A percentile compares a stretch with the other conserved stretches of the same genome.
Evolutionary conservation across 441 rosid species (phyloP).

Genomic region (Euphorbia schlechtendalii): DNA sequence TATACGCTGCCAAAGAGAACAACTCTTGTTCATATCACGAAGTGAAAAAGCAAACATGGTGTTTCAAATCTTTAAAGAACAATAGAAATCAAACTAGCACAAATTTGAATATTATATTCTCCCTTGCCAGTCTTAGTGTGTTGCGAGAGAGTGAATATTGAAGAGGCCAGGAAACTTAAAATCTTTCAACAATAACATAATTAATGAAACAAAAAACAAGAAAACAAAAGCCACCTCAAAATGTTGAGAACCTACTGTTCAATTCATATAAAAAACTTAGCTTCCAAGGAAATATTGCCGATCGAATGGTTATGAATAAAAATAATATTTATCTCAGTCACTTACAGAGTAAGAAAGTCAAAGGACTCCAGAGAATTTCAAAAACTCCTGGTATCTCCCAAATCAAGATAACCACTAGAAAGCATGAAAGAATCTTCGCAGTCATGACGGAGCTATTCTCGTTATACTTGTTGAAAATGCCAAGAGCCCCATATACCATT

Average conservation of each 20-base stretch:
- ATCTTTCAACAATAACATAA: neutral
- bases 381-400: slow-evolving; percentile 98
- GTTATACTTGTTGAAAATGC: slow-evolving; percentile 75
- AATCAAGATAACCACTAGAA: slow-evolving; percentile 73
- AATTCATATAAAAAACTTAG: neutral
- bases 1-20: slow-evolving; percentile 54
- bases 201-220: neutral
- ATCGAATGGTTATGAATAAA: neutral
- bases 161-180: too few species aligned
- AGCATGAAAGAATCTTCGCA: slow-evolving; percentile 71
- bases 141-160: too few species aligned
- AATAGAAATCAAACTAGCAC: neutral
- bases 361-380: slow-evolving; percentile 80
- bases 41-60: neutral
- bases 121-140: too few species aligned
- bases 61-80: neutral
- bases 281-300: too few species aligned
- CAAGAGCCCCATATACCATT: slow-evolving; percentile 97
- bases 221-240: neutral
- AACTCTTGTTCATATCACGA: slow-evolving; percentile 14
- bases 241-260: neutral
- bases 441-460: slow-evolving; percentile 89
- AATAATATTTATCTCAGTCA: slow-evolving; percentile 19
- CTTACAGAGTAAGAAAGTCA: slow-evolving; percentile 72
- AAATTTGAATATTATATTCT: neutral